These are phyloP conservation scores for Microcos paniculata DNA, from an alignment of 345 rosid genomes.

Conservation along the genomic window DNA sequence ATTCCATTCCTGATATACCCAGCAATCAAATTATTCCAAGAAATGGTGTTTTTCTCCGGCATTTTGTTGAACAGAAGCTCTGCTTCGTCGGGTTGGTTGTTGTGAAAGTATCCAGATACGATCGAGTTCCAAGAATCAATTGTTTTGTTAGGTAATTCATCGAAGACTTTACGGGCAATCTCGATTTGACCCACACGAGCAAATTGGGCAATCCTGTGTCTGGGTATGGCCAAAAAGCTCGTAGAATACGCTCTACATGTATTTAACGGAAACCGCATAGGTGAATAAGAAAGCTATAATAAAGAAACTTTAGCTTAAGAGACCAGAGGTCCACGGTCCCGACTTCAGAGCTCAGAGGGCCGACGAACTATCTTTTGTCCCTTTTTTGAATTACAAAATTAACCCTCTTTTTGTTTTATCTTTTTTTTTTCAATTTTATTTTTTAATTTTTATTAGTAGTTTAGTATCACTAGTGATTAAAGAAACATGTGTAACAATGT, in stretches of 20 bases:
- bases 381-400: too few relatives aligned
- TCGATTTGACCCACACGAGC: slow-evolving; percentile 53
- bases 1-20: slow-evolving; percentile 64
- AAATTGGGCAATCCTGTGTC: slow-evolving; percentile 48
- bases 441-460: too few relatives aligned
- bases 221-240: slow-evolving; percentile 15
- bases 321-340: too few relatives aligned
- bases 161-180: slow-evolving; percentile 56
- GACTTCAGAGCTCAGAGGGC: too few relatives aligned
- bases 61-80: slow-evolving; percentile 51
- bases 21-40: slow-evolving; percentile 73
- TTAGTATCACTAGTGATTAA: too few relatives aligned
- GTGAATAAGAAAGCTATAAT: not conserved
- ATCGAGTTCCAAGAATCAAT: slow-evolving; percentile 68
- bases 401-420: too few relatives aligned
- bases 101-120: slow-evolving; percentile 50
- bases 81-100: slow-evolving; percentile 52
- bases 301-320: too few relatives aligned
- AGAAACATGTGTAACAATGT: too few relatives aligned
- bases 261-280: slow-evolving; percentile 39
- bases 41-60: slow-evolving; percentile 67
- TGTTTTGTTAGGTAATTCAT: slow-evolving; percentile 46
- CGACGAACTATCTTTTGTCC: too few relatives aligned
- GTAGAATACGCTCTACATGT: slow-evolving; percentile 35
- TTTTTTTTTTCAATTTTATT: too few relatives aligned